Base-by-base conservation (phyloP, 305 asterid species). In the Rubia balearica region DNA sequence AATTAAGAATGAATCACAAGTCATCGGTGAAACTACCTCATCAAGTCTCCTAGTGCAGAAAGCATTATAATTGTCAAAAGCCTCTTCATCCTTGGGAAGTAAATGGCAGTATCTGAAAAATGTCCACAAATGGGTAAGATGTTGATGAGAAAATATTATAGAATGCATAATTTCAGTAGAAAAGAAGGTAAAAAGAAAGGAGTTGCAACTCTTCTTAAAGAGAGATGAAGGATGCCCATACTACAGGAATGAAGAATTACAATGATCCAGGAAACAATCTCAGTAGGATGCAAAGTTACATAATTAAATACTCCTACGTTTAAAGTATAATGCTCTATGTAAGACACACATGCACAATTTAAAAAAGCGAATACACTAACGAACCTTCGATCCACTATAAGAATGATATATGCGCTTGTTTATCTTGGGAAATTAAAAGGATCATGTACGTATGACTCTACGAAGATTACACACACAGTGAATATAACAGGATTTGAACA, bases 21-120 rank as follows among this genome's bases (percentile, higher is more conserved):
- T 61, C 12, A 68, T 53, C 21, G 11, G 19, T 36, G 17, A 36
- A 48, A 61, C 71, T 73, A 94, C 99, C 99, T 94, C 99, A 77
- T 94, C 99, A 76, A 89, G 96, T 82, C 97, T 87, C 90, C 86
- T 85, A 48, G 92, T 86, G 38, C 86, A 90, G 73, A 86, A 87
- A 65, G 89, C 81, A 74, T 80, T 83, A 81, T 89, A 94, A 73
- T 88, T 90, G 83, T 87, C 97, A 81, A 91, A 77, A 81, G 99
- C 96, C 63, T 87, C 99, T 76, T 85, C 99, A 56, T 94, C 99
- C 86, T 87, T 89, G 68, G 99, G 99, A 78, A 88, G 91, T 73
- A 94, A 84, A 80, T 94, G 99, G 24, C 87, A 83, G 83, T 91
- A 94, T 86, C 99, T 94, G 90, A 80, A 83, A 76, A 71, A 73